These are phyloP conservation scores for Isatis tinctoria DNA, from an alignment of 345 rosid genomes.

Conservation along the genomic window DNA sequence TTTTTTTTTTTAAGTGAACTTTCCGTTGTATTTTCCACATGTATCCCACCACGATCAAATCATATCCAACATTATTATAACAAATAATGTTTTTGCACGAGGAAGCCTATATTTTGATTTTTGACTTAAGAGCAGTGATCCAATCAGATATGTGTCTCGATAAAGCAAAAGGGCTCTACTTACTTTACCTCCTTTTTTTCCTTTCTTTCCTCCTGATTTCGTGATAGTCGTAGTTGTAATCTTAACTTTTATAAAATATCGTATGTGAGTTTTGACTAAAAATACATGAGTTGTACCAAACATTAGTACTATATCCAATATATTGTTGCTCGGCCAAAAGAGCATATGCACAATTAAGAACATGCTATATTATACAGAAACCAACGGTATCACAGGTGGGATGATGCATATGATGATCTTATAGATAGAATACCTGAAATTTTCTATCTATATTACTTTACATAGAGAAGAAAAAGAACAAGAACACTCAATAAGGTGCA, in stretches of 20 bases:
- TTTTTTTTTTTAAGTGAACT: not conserved
- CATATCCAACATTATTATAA: conserved; percentile 8
- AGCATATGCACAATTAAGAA: not conserved
- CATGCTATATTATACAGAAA: not conserved
- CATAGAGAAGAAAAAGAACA: not conserved
- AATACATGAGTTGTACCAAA: not conserved
- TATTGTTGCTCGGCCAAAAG: not conserved
- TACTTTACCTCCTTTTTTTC: not conserved
- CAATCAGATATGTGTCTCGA: not conserved
- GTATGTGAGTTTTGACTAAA: not conserved
- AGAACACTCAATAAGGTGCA: not conserved
- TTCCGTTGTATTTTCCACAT: conserved; percentile 2
- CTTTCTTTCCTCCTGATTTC: not conserved
- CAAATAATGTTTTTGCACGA: conserved; percentile 3
- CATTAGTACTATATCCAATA: not conserved
- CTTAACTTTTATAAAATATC: not conserved
- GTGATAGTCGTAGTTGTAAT: not conserved
- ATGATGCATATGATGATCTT: not conserved
- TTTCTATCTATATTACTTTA: too few relatives aligned
- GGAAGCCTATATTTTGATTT: not conserved
- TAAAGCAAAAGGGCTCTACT: conserved; percentile 21
- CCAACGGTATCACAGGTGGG: not conserved
- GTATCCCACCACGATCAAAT: conserved; percentile 14
- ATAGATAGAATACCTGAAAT: too few relatives aligned
- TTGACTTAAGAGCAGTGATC: conserved; percentile 5